Base-by-base conservation (phyloP, 1,139 yeast species). In the Kurtzmaniella quercitrusa region DNA sequence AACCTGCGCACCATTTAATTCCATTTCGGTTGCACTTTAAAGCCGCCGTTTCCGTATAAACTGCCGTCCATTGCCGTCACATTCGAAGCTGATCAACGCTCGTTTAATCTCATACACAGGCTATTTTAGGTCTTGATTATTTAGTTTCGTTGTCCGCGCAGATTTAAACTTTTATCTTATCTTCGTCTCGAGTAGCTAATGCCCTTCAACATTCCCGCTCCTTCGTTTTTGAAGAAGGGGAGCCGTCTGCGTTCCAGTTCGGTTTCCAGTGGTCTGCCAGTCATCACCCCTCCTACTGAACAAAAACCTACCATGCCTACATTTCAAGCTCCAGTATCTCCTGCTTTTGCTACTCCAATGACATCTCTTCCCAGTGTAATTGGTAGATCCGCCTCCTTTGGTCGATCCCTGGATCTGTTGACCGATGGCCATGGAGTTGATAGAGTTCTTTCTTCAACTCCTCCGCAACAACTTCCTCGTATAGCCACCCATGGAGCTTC, bases 151-250 rank as follows among this genome's bases (percentile, higher is more conserved):
- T n/a, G n/a, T n/a, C n/a, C n/a, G n/a, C n/a, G n/a, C n/a, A n/a
- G n/a, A n/a, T n/a, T n/a, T n/a, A n/a, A n/a, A n/a, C 31, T 5
- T 12, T n/a, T 11, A 10, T 27, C 10, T 12, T 27, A 6, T 12
- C n/a, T 10, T 21, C 23, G 23, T 21, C 23, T 21, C 4, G 31
- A 27, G 31, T 12, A 11, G 31, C 31, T n/a, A 12, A 43, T 43
- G 46, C 36, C 41, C 2, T 41, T 43, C 31, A 40, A 19, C 18
- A 34, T 43, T 15, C 46, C 43, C 16, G 34, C 39, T 15, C 46
- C 46, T 15, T 34, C 41, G 7, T 43, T 43, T 15, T 31, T 43
- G 25, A 41, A 29, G 37, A 27, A 27, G 31, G 31, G 14, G 5
- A 6, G 10, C 14, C 31, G 31, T n/a, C 31, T 27, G 31, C 31